phyloP scores from a whole-genome alignment of 208 protist genomes.

The Herpetomonas tarakana region DNA sequence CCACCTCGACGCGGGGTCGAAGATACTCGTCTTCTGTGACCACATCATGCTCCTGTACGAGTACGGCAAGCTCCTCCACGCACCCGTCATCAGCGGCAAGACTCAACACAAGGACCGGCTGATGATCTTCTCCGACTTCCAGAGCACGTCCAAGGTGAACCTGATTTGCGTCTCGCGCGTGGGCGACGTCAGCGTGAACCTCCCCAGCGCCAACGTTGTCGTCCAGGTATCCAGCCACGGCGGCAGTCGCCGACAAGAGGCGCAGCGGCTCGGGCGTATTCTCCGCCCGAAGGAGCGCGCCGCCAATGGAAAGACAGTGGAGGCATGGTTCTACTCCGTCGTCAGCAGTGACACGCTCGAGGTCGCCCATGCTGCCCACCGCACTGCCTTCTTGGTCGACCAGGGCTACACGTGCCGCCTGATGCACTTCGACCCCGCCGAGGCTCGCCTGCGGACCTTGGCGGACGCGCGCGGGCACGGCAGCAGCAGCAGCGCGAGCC shows the following conservation, averaged over 20 bases:
- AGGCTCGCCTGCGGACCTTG: background rate
- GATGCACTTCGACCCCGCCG: conserved; percentile 56
- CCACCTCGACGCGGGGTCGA: conserved; percentile 92
- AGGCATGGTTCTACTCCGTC: conserved; percentile 99
- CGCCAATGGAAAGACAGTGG: conserved; percentile 78
- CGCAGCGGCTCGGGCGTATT: conserved; percentile 97
- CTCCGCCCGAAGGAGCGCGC: conserved; percentile 84
- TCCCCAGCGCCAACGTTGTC: conserved; percentile 99
- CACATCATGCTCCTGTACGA: conserved; percentile 95
- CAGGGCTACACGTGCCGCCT: conserved; percentile 88
- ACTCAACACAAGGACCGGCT: conserved; percentile 92
- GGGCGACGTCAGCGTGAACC: conserved; percentile 97
- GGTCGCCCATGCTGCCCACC: conserved; percentile 96
- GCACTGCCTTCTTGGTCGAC: conserved; percentile 98
- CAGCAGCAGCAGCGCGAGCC: background rate
- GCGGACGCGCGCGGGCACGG: background rate
- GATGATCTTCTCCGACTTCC: conserved; percentile 94
- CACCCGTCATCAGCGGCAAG: conserved; percentile 93
- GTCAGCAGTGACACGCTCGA: conserved; percentile 97
- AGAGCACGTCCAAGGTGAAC: conserved; percentile 85
- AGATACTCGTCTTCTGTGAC: conserved; percentile 99
- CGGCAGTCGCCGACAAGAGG: conserved; percentile 94
- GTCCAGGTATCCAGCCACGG: conserved; percentile 98
- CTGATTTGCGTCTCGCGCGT: conserved; percentile 97
- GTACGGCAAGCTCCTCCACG: conserved; percentile 89